Percentiles rank a stretch among this genome's conserved stretches.
Evolutionary conservation across 2,329 filamentous ascomycete genomes (phyloP).

Genomic region (Fusarium pseudoanthophilum): DNA sequence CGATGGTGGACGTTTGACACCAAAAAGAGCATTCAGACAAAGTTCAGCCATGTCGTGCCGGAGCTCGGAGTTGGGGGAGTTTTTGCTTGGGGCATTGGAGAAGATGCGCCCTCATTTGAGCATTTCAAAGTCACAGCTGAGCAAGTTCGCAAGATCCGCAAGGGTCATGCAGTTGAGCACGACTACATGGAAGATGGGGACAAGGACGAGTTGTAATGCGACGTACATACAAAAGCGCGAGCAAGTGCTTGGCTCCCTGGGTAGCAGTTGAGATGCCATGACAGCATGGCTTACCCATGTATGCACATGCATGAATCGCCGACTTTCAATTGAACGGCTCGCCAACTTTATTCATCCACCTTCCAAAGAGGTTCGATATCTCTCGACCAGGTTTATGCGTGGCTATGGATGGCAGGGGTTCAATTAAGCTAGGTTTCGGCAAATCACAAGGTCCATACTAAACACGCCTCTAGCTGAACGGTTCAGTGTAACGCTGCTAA

Average conservation of each 20-base stretch:
- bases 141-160: constrained; percentile 33
- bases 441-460: constrained; percentile 39
- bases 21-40: constrained; percentile 66
- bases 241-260: not conserved
- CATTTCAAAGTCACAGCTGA: constrained; percentile 53
- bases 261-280: not conserved
- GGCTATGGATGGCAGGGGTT: constrained; percentile 19
- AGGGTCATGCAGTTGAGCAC: not conserved
- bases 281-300: constrained; percentile 8
- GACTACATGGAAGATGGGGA: not conserved
- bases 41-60: constrained; percentile 69
- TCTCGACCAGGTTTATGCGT: constrained; percentile 12
- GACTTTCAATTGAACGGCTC: constrained; percentile 8
- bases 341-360: not conserved
- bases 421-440: constrained; percentile 18
- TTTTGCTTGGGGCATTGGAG: constrained; percentile 80
- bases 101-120: constrained; percentile 65
- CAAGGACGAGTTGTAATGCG: constrained; percentile 46
- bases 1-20: constrained; percentile 83
- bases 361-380: not conserved
- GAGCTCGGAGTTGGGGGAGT: constrained; percentile 71
- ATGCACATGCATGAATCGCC: constrained; percentile 15
- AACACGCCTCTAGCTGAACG: constrained; percentile 35
- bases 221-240: not conserved
- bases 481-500: constrained; percentile 25